Base-by-base conservation (phyloP, 192 early-diverging fungal species). In the Chytriomyces hyalinus region DNA sequence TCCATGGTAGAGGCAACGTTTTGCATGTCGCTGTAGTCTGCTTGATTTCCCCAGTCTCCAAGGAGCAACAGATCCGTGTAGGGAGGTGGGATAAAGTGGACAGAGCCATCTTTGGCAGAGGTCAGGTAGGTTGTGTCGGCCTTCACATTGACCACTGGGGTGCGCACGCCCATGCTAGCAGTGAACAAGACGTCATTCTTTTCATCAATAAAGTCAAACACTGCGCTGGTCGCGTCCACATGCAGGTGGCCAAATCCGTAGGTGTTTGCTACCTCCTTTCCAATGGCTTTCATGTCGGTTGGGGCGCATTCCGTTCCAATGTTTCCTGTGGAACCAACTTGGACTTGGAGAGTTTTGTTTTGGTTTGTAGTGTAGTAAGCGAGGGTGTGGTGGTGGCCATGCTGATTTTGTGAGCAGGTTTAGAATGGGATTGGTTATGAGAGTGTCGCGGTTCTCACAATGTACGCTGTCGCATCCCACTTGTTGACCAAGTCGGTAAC, bases 241-340 rank as follows among this genome's bases (percentile, higher is more conserved):
- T 20, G 46, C 36, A 61, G n/a, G 73, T 67, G 63, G 28, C 26
- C 73, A 63, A 75, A 75, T 24, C 73, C 73, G 26, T 67, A 67
- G 20, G 62, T 75, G 62, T 59, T 28, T 24, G 28, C 36, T 6
- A 59, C 61, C n/a, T 28, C 62, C n/a, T 6, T 17, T 13, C 20
- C 73, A 5, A 24, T 7, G 65, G 49, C 20, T 11, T 13, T 49
- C 5, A 13, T 59, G 67, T 36, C n/a, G 11, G 22, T 9, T 47
- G 73, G 63, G 10, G 63, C 46, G 50, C 75, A 76, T 11, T 64
- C 65, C 11, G 47, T n/a, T 28, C 69, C 75, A 15, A 66, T 26
- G n/a, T 76, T 67, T 17, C 75, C 75, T 20, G 20, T 45, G 11
- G 75, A 47, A 49, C 76, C 76, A 44, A 59, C n/a, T 17, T 61